phyloP scores from a whole-genome alignment of 2,329 filamentous ascomycete genomes.

The Neurospora crassa region DNA sequence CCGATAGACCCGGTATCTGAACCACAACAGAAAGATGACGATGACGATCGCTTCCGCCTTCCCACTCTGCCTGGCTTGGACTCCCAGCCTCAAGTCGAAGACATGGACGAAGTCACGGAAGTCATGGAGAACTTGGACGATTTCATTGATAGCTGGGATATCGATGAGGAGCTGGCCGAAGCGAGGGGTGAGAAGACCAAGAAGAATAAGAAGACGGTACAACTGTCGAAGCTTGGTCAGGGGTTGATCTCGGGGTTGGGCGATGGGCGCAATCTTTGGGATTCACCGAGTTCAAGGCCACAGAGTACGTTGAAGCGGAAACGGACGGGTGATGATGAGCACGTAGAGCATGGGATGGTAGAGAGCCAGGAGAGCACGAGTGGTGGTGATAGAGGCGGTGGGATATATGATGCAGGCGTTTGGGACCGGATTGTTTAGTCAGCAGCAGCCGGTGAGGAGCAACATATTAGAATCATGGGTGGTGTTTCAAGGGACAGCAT shows the following conservation, averaged over 20 bases:
- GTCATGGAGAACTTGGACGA: slow-evolving; percentile 37
- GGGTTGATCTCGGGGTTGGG: not conserved
- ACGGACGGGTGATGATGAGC: not conserved
- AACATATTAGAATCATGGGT: not conserved
- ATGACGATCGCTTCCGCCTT: not conserved
- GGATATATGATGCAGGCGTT: not conserved
- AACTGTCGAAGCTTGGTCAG: not conserved
- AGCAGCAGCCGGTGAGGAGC: no score
- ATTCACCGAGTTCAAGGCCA: not conserved
- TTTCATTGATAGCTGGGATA: slow-evolving; percentile 31
- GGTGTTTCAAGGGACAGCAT: not conserved
- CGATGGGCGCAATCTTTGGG: slow-evolving; percentile 4
- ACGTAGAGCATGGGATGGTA: not conserved
- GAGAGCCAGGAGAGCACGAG: not conserved
- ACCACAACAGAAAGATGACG: not conserved
- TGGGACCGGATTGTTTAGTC: not conserved
- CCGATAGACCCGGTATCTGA: not conserved
- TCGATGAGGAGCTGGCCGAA: slow-evolving; percentile 27
- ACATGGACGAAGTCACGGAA: slow-evolving; percentile 30
- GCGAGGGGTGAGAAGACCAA: slow-evolving; percentile 14
- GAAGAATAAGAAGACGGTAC: not conserved
- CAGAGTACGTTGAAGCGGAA: not conserved
- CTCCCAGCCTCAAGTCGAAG: not conserved
- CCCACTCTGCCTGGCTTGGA: not conserved
- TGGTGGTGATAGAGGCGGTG: not conserved